phyloP scores from a whole-genome alignment of 2,329 filamentous ascomycete species.

The Salinomyces thailandicus region DNA sequence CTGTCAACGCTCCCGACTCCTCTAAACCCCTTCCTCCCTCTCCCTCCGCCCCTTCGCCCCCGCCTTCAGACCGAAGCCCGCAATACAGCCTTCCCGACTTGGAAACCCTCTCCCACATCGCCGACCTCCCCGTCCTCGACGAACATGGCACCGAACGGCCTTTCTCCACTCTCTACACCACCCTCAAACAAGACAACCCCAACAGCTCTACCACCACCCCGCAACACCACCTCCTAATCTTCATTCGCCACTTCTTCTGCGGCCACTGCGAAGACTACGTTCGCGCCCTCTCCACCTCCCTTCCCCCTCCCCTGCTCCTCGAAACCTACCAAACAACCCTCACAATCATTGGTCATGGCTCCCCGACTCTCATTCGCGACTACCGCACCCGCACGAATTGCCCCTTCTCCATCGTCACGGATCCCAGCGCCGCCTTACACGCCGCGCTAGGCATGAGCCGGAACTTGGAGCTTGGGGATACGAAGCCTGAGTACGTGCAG shows the following conservation, averaged over 20 bases:
- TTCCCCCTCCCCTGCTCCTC: slow-evolving; percentile 11
- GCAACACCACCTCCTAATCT: slow-evolving; percentile 22
- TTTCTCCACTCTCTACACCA: slow-evolving; percentile 20
- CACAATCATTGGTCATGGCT: slow-evolving; percentile 27
- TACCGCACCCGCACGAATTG: slow-evolving; percentile 23
- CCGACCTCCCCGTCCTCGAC: slow-evolving; percentile 17
- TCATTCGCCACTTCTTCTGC: slow-evolving; percentile 33
- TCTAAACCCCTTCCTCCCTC: too few relatives aligned
- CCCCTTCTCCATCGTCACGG: slow-evolving; percentile 24
- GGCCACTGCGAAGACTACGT: slow-evolving; percentile 28
- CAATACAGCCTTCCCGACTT: slow-evolving; percentile 9
- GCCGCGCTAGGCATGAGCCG: slow-evolving; percentile 22
- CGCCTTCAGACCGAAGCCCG: too few relatives aligned
- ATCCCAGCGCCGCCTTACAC: slow-evolving; percentile 23
- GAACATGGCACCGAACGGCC: slow-evolving; percentile 16
- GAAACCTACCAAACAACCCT: slow-evolving; percentile 17
- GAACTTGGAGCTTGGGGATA: slow-evolving; percentile 15
- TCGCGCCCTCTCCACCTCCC: slow-evolving; percentile 13
- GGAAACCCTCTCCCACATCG: slow-evolving; percentile 13
- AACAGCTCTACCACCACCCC: slow-evolving; percentile 4
- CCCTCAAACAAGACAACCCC: slow-evolving; percentile 1
- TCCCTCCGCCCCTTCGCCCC: too few relatives aligned
- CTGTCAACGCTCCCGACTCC: too few relatives aligned
- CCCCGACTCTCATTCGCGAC: slow-evolving; percentile 19
- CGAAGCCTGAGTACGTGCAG: slow-evolving; percentile 20